phyloP scores from a whole-genome alignment of 2,329 filamentous ascomycete genomes.

The Arthrobotrys iridis region DNA sequence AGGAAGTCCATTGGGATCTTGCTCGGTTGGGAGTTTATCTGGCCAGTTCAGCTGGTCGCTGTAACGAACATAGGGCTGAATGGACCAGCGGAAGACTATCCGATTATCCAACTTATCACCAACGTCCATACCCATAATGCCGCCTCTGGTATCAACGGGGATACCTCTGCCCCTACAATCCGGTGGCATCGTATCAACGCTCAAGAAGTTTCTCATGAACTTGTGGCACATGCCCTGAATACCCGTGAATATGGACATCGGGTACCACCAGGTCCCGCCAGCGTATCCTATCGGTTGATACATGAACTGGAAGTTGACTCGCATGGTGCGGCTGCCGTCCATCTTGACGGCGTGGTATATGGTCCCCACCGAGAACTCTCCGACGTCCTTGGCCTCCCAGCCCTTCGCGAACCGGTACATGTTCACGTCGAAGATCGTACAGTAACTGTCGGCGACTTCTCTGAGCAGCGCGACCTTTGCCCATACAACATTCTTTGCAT shows the following conservation, averaged over 20 bases:
- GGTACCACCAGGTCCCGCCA: slow-evolving; percentile 6
- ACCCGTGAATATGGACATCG: slow-evolving; percentile 35
- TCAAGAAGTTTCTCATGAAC: slow-evolving; percentile 11
- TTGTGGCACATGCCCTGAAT: slow-evolving; percentile 33
- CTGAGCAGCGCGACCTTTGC: neutral
- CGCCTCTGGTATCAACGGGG: slow-evolving; percentile 4
- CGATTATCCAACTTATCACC: neutral
- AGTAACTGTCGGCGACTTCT: slow-evolving; percentile 15
- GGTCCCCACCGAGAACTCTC: slow-evolving; percentile 40
- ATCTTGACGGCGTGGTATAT: slow-evolving; percentile 23
- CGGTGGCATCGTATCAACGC: neutral
- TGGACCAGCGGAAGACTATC: slow-evolving; percentile 15
- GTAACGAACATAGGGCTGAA: slow-evolving; percentile 26
- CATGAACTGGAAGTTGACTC: slow-evolving; percentile 33
- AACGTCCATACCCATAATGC: slow-evolving; percentile 24
- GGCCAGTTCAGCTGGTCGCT: neutral
- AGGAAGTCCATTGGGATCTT: slow-evolving; percentile 22
- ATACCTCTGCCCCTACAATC: neutral
- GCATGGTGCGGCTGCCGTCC: neutral
- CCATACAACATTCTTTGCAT: neutral
- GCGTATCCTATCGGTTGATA: slow-evolving; percentile 10
- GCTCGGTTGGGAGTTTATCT: neutral
- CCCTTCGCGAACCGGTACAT: slow-evolving; percentile 7
- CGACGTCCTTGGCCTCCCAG: neutral
- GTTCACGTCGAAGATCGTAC: slow-evolving; percentile 23